Percentiles rank a stretch among this genome's conserved stretches.
Evolutionary conservation across 2,329 filamentous ascomycete genomes (phyloP).

Genomic region (Eutypella sp.): DNA sequence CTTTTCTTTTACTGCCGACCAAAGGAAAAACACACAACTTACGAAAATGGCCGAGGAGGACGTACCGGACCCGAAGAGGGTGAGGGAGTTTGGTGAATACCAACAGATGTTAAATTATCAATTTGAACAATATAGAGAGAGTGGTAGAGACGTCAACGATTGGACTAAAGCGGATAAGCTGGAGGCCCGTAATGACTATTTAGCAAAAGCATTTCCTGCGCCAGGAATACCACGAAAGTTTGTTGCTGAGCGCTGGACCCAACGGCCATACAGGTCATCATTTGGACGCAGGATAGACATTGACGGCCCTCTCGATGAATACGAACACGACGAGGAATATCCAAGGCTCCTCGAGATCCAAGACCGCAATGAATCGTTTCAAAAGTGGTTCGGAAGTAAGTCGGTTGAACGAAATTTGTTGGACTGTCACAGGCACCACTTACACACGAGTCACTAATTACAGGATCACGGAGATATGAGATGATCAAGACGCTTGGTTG

Average conservation of each 20-base stretch:
- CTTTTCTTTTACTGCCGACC: no score
- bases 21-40: no score
- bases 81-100: no score
- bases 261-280: not conserved
- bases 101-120: no score
- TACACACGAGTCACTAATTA: not conserved
- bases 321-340: not conserved
- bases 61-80: no score
- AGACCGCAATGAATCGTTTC: not conserved
- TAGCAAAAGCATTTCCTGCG: no score
- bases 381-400: not conserved
- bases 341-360: not conserved
- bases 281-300: not conserved
- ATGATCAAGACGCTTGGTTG: slow-evolving; percentile 1
- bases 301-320: not conserved
- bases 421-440: not conserved
- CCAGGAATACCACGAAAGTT: no score
- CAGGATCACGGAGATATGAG: not conserved
- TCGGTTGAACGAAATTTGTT: not conserved
- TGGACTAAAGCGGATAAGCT: no score
- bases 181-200: no score
- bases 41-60: no score
- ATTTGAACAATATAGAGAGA: no score
- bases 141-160: no score
- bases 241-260: not conserved